Conservation (phyloP, 164 flowering plant genomes). For the Stephania japonica region DNA sequence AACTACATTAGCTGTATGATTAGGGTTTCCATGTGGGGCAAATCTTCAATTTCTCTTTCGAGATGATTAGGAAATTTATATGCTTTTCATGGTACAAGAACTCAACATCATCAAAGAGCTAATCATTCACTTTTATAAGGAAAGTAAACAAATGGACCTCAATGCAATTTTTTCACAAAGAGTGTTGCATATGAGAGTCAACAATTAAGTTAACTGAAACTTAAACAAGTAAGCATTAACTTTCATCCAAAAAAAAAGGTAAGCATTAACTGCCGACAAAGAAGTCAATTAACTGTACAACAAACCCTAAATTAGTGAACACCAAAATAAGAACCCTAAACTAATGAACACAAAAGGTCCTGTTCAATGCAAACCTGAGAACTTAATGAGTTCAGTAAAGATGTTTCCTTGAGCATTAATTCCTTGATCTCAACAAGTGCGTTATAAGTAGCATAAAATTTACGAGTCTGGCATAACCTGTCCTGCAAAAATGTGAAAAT, state of each 20-base stretch:
- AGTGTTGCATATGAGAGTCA: too few species aligned
- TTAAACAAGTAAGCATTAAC: too few species aligned
- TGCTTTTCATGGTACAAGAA: too few species aligned
- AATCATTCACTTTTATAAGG: too few species aligned
- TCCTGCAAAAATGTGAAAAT: constrained; percentile 34
- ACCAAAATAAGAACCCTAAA: neutral
- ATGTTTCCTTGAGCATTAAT: constrained; percentile 73
- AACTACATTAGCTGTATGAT: neutral
- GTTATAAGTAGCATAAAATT: constrained; percentile 81
- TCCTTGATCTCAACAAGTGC: constrained; percentile 87
- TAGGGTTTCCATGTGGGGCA: neutral
- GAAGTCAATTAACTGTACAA: neutral
- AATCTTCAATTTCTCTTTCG: neutral
- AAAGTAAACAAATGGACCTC: too few species aligned
- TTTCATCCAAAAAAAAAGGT: too few species aligned
- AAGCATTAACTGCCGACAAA: too few species aligned
- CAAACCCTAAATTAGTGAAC: neutral
- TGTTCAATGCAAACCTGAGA: constrained; percentile 55
- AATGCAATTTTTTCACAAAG: neutral
- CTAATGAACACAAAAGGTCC: constrained; percentile 7
- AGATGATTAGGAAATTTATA: neutral
- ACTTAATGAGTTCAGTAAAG: constrained; percentile 70
- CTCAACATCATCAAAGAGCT: too few species aligned
- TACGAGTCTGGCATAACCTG: constrained; percentile 66
- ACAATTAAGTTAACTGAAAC: too few species aligned